These are phyloP conservation scores for Leccinum fuscescens DNA, from an alignment of 1,284 basidiomycete genomes.

Conservation along the genomic window DNA sequence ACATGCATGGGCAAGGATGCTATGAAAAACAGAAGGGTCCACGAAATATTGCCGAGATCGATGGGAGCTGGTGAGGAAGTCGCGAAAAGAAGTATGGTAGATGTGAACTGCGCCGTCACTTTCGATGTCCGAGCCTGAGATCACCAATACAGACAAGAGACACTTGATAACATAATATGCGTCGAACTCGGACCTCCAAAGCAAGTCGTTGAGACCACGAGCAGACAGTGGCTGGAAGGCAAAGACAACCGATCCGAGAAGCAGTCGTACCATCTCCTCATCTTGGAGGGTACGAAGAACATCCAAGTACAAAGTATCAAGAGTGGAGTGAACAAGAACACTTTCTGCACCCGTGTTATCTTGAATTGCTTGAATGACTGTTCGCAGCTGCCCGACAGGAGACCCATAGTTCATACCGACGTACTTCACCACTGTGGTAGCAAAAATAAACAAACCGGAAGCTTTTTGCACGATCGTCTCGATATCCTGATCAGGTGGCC, in stretches of 20 bases:
- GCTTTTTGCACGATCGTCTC: slow-evolving; percentile 22
- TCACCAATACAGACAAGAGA: slow-evolving; percentile 19
- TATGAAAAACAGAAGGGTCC: slow-evolving; percentile 14
- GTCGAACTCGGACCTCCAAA: slow-evolving; percentile 12
- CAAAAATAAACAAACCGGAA: slow-evolving; percentile 31
- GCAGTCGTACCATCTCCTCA: slow-evolving; percentile 9
- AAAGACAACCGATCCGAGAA: slow-evolving; percentile 19
- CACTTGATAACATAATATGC: slow-evolving; percentile 7
- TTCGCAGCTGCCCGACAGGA: slow-evolving; percentile 13
- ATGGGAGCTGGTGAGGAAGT: slow-evolving; percentile 18
- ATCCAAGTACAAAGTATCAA: slow-evolving; percentile 21
- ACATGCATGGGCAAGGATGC: slow-evolving; percentile 16
- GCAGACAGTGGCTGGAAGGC: slow-evolving; percentile 17
- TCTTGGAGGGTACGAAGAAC: slow-evolving; percentile 13
- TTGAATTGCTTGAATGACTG: slow-evolving; percentile 11
- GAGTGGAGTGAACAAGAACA: slow-evolving; percentile 15
- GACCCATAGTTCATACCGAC: slow-evolving; percentile 12
- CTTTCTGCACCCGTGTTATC: slow-evolving; percentile 3
- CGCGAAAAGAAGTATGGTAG: slow-evolving; percentile 28
- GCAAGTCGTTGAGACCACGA: slow-evolving; percentile 16
- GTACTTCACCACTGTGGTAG: slow-evolving; percentile 29
- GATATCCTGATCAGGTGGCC: slow-evolving; percentile 23
- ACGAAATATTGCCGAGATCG: slow-evolving; percentile 20
- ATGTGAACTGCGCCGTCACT: slow-evolving; percentile 13
- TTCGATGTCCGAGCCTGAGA: slow-evolving; percentile 8